Conservation (phyloP, 1,284 basidiomycete genomes). For the Sphagnurus paluster region DNA sequence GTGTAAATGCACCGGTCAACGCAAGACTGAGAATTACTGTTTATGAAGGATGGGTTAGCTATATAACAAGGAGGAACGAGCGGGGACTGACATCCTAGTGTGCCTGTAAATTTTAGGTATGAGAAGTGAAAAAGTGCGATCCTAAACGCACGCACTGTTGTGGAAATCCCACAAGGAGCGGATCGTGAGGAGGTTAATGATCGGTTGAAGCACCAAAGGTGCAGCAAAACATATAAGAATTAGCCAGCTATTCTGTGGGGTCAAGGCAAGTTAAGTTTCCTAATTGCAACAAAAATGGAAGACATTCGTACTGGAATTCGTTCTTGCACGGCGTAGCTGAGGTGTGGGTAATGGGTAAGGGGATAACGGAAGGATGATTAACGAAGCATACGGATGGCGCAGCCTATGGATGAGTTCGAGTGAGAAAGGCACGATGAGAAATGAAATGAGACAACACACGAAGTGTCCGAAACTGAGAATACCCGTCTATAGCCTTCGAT, state of each 20-base stretch:
- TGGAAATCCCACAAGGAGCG: slow-evolving; percentile 90
- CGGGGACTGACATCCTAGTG: slow-evolving; percentile 62
- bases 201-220: slow-evolving; percentile 67
- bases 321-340: slow-evolving; percentile 79
- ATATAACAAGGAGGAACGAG: slow-evolving; percentile 8
- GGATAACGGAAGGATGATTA: slow-evolving; percentile 16
- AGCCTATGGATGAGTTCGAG: slow-evolving; percentile 30
- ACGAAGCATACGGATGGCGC: slow-evolving; percentile 47
- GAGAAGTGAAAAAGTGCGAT: too few relatives aligned
- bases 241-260: slow-evolving; percentile 50
- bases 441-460: slow-evolving; percentile 54
- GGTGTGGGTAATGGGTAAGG: slow-evolving; percentile 23
- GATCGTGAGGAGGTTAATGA: slow-evolving; percentile 70
- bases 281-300: slow-evolving; percentile 1
- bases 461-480: slow-evolving; percentile 82
- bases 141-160: slow-evolving; percentile 45
- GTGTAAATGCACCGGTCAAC: slow-evolving; percentile 81
- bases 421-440: slow-evolving; percentile 6
- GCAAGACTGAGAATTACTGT: slow-evolving; percentile 74
- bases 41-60: neutral
- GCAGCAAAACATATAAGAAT: slow-evolving; percentile 70
- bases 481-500: slow-evolving; percentile 81
- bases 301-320: slow-evolving; percentile 66
- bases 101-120: slow-evolving; percentile 29
- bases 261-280: neutral